Conservation (phyloP, 164 flowering plant genomes). For the Stephania yunnanensis region DNA sequence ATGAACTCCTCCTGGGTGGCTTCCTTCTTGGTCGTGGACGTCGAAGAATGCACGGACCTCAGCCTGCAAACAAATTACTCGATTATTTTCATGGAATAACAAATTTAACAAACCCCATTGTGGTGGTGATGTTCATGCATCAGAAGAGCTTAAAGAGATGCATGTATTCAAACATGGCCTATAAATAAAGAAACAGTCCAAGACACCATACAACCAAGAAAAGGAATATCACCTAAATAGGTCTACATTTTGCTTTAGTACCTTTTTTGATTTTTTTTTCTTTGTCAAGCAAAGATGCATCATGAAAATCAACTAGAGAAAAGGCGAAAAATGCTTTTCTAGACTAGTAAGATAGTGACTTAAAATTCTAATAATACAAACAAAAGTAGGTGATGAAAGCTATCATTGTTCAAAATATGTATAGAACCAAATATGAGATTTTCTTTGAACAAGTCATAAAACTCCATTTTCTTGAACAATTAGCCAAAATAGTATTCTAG, state of each 20-base stretch:
- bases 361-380: neutral
- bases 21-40: conserved; percentile 91
- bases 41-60: conserved; percentile 92
- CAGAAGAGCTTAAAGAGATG: neutral
- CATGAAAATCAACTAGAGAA: too few relatives aligned
- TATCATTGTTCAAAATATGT: too few relatives aligned
- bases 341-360: too few relatives aligned
- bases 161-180: neutral
- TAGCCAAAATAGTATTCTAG: neutral
- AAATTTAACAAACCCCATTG: too few relatives aligned
- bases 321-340: too few relatives aligned
- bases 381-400: too few relatives aligned
- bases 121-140: neutral
- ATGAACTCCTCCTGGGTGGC: conserved; percentile 86
- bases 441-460: neutral
- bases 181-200: neutral
- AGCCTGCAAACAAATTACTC: conserved; percentile 32
- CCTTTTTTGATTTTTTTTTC: too few relatives aligned
- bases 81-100: neutral
- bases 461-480: neutral
- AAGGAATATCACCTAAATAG: neutral
- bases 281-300: too few relatives aligned
- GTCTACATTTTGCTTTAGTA: too few relatives aligned
- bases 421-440: neutral
- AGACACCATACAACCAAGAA: neutral